Base-by-base conservation (phyloP, 257 asterid species). In the Schizonepeta tenuifolia region DNA sequence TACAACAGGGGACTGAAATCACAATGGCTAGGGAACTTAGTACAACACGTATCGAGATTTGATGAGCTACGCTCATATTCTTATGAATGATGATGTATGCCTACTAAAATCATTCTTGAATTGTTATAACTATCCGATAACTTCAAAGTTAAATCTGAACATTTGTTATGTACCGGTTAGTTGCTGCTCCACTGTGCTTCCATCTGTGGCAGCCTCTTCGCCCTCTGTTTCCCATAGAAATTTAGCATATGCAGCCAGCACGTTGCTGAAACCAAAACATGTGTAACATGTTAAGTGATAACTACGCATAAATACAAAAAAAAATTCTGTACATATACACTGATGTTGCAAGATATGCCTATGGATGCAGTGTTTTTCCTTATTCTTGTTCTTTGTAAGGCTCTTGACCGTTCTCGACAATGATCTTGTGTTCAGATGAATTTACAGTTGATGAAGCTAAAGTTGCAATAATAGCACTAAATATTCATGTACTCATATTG, bases 141-240 rank as follows among this genome's bases (percentile, higher is more conserved):
- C 51, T 13, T 35, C 31, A 8, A 14, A 54, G 43, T 35, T 33
- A 67, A 26, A 26, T 67, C 77, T 5, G 4, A 63, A n/a, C n/a
- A n/a, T 40, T 8, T 28, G 11, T 43, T 33, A 22, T 43, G 13
- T 40, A 12, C 53, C 20, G 20, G 18, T 67, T 36, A 69, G 78
- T 71, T 51, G 36, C 66, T 43, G 70, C 73, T 75, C 65, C 75
- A 33, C 14, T 80, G 70, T 7, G 75, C 75, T 73, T 63, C 78
- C 78, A 6, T 63, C 69, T 38, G n/a, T 36, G 50, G 8, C 66
- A 14, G 47, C 76, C 38, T 84, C 86, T 2, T 85, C 93, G 3
- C 74, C 90, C 38, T 83, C 93, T 0, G 70, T 67, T 67, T 92
- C 96, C 99, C 99, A 94, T 24, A 91, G 91, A 83, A 91, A 90